These are phyloP conservation scores for Microascus cirrosus DNA, from an alignment of 2,329 filamentous ascomycete genomes.

Conservation along the genomic window DNA sequence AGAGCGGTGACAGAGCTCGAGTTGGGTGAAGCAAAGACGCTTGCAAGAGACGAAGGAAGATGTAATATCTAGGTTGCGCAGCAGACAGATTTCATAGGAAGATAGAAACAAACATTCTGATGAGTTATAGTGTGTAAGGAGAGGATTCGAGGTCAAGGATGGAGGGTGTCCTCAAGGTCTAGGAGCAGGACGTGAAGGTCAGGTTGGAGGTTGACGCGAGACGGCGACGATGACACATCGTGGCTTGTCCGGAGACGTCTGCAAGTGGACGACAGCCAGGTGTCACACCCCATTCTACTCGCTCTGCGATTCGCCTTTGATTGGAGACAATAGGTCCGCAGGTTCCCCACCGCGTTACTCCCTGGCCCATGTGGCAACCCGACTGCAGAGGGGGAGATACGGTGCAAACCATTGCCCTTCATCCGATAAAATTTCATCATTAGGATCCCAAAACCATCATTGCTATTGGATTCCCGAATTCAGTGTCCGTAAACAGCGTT, in stretches of 20 bases:
- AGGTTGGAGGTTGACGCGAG: neutral
- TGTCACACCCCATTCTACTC: neutral
- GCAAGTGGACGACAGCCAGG: neutral
- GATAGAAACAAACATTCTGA: neutral
- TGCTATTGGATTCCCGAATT: too few relatives aligned
- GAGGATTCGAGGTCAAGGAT: neutral
- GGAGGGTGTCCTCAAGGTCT: neutral
- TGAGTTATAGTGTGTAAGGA: neutral
- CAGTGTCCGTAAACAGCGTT: too few relatives aligned
- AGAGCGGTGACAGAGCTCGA: constrained; percentile 1
- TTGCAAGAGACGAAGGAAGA: neutral
- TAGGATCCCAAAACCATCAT: too few relatives aligned
- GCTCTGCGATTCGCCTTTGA: neutral
- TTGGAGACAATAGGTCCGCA: too few relatives aligned
- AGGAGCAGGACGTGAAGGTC: neutral
- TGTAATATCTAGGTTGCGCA: neutral
- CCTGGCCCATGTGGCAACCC: too few relatives aligned
- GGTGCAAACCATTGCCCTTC: too few relatives aligned
- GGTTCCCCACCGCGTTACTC: too few relatives aligned
- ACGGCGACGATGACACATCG: neutral
- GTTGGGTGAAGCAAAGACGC: neutral
- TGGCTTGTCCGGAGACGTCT: neutral
- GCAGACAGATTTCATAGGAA: neutral
- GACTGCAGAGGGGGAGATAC: too few relatives aligned
- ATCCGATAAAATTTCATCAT: too few relatives aligned